Base-by-base conservation (phyloP, 768 basidiomycete genomes). In the Lactarius sanguifluus region DNA sequence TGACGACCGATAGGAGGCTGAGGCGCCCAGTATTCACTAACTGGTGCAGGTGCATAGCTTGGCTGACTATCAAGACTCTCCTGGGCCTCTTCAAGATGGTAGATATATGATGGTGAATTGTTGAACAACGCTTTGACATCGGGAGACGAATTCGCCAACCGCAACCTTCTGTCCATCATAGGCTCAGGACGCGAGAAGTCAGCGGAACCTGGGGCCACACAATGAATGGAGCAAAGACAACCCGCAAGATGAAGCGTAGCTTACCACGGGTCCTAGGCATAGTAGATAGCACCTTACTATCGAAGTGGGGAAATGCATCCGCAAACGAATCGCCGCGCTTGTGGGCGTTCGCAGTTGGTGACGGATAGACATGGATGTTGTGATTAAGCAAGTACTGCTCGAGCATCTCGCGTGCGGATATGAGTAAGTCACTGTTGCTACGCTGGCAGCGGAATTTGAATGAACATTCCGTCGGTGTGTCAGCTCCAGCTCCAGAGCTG, bases 391-490 rank as follows among this genome's bases (percentile, higher is more conserved):
- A 77, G 80, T 91, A 98, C 73, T 95, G 91, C 74, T 98, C 96
- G 5, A 98, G 83, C 81, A 92, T 88, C 78, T 98, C 96, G 69
- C 92, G 82, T 10, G 93, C 92, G 1, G 95, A 89, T 47, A 89
- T 86, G 63, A 98, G 80, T 78, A 94, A 94, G 76, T 98, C 96
- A 72, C 91, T 92, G 73, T 97, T 96, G 76, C 91, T 94, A 63
- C 95, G 85, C 75, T 97, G 96, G 77, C 96, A 96, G 40, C 90
- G 85, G 81, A 97, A 97, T 76, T 94, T 96, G 85, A 97, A 96
- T 60, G 94, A 90, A 65, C 89, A 89, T 72, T 96, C 94, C 62
- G 82, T 80, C 16, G 85, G 82, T 20, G 85, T 82, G 5, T 85
- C 83, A 60, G 89, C 79, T 5, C 83, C 76, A 36, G 81, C 79